These are phyloP conservation scores for Aspergillus sclerotioniger DNA, from an alignment of 495 filamentous ascomycete genomes.

Conservation along the genomic window DNA sequence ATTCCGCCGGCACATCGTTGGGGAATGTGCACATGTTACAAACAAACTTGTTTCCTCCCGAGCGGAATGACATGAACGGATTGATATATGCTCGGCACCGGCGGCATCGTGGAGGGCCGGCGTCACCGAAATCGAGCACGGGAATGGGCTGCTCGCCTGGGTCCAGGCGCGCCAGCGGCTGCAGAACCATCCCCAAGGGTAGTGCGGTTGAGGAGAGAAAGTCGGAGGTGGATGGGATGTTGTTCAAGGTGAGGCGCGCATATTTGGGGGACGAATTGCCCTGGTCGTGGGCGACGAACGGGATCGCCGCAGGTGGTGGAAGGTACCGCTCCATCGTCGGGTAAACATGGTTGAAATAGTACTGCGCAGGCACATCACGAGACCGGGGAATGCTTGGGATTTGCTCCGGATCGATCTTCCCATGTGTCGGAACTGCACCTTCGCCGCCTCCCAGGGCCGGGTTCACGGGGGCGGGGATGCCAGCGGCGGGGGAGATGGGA, in stretches of 20 bases:
- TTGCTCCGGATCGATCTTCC: conserved; percentile 84
- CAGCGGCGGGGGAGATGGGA: conserved; percentile 52
- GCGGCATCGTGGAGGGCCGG: conserved; percentile 86
- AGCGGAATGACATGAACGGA: conserved; percentile 95
- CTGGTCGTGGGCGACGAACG: conserved; percentile 91
- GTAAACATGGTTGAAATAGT: conserved; percentile 84
- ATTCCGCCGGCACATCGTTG: conserved; percentile 89
- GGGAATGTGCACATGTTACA: conserved; percentile 99
- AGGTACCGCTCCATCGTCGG: conserved; percentile 91
- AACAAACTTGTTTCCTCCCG: conserved; percentile 92
- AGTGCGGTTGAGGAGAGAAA: conserved; percentile 74
- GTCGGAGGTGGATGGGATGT: conserved; percentile 80
- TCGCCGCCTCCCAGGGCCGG: conserved; percentile 33
- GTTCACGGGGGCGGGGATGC: conserved; percentile 49
- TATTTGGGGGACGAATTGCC: conserved; percentile 96
- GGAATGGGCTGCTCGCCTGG: conserved; percentile 86
- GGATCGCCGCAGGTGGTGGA: conserved; percentile 83
- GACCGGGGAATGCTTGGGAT: conserved; percentile 88
- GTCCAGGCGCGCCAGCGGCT: conserved; percentile 82
- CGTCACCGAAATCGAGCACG: conserved; percentile 91
- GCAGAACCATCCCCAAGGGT: conserved; percentile 83
- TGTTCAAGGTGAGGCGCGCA: conserved; percentile 86
- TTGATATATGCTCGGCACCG: conserved; percentile 97
- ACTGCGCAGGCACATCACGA: conserved; percentile 74
- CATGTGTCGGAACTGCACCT: conserved; percentile 59